Evolutionary conservation across 129 eudicot species (phyloP), one percentile per base, ranked within the genome.

Genomic region (Helichrysum umbraculigerum): DNA sequence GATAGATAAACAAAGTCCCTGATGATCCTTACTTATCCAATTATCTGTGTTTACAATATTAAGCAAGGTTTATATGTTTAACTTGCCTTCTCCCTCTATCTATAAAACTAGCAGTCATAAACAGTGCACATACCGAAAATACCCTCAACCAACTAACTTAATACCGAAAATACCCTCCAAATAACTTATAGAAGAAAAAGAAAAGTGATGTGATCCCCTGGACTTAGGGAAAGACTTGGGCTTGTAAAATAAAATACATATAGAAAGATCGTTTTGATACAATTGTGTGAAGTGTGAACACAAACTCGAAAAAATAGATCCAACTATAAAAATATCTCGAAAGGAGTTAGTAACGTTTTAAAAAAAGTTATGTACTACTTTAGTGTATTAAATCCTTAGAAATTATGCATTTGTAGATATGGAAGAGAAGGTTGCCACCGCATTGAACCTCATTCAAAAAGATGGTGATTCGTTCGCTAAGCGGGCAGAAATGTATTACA

Each of bases 401-500:
- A 14, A 41, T 28, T 41, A 30, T 72, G 60, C 32, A 22, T 28
- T 50, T 87, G 84, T 82, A 94, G 98, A 94, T 75, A 91, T 94
- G 98, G 98, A 89, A 64, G 98, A 89, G 47, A 86, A 89, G 81
- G 96, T 89, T 54, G 86, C 85, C 6, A 61, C 70, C 21, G 85
- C 89, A 68, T 74, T 94, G 0, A 84, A 86, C 68, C 96, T 94
- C 9, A 79, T 94, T 28, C 84, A 85, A 76, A 88, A 91, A 30
- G 98, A 94, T 81, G 98, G 98, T 5, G 98, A 94, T 66, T 91
- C 98, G 12, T 94, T 94, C 35, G 96, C 96, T 4, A 91, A 89
- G 79, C 77, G 96, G 71, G 98, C 98, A 7, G 98, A 94, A 75
- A 94, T 94, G 98, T 94, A 94, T 83, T 94, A 94, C 85, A 89